Conservation (phyloP, 2,329 filamentous ascomycete species). For the Trichoderma sp. region DNA sequence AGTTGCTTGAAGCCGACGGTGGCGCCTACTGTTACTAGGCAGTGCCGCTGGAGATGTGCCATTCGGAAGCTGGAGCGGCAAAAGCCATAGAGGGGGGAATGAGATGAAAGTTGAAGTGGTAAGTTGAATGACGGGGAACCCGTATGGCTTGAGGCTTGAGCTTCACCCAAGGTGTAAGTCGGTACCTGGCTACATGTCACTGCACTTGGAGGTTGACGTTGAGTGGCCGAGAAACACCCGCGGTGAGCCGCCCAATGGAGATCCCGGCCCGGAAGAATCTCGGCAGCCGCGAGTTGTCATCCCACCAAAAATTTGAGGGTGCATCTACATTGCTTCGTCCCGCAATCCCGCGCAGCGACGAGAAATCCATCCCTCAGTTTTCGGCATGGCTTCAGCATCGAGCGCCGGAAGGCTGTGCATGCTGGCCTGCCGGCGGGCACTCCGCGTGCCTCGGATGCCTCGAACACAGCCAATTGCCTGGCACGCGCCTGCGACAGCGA, state of each 20-base stretch:
- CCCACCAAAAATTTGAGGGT: constrained; percentile 41
- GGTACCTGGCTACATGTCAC: background rate
- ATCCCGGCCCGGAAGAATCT: constrained; percentile 34
- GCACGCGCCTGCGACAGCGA: constrained; percentile 29
- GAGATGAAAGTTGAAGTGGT: background rate
- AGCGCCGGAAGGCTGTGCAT: constrained; percentile 44
- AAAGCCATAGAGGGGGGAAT: background rate
- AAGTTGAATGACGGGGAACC: background rate
- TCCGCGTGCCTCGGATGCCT: constrained; percentile 34
- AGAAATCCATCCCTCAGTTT: constrained; percentile 27
- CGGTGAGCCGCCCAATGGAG: constrained; percentile 4
- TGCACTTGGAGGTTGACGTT: background rate
- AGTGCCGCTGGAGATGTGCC: constrained; percentile 45
- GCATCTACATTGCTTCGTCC: constrained; percentile 26
- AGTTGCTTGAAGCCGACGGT: constrained; percentile 81
- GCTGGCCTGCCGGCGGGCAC: constrained; percentile 40
- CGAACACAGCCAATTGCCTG: constrained; percentile 35
- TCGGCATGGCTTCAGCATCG: constrained; percentile 46
- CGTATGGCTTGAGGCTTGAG: background rate
- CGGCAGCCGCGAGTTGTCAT: constrained; percentile 30
- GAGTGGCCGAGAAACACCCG: background rate
- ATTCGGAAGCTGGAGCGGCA: constrained; percentile 17
- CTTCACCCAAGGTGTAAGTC: background rate
- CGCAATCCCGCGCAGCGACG: constrained; percentile 32
- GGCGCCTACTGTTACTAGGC: constrained; percentile 89